phyloP scores from a whole-genome alignment of 305 asterid species.

The Nicotiana rustica region DNA sequence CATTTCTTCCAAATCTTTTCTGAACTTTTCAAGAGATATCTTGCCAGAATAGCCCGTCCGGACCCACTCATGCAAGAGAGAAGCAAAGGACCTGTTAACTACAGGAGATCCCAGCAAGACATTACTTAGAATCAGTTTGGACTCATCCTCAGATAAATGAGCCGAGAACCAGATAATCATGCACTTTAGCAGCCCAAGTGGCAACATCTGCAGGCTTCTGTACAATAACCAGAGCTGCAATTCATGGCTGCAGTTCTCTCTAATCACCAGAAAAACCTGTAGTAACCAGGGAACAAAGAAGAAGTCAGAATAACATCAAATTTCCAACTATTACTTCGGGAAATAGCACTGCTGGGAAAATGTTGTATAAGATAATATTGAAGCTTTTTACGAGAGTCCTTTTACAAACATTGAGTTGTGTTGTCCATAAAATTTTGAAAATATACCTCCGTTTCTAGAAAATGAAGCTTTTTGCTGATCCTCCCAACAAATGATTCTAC shows the following conservation, averaged over 20 bases:
- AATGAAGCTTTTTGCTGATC: slow-evolving; percentile 56
- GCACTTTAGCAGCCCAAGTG: slow-evolving; percentile 72
- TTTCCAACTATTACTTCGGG: slow-evolving; percentile 11
- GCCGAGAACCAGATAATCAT: slow-evolving; percentile 71
- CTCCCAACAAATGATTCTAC: slow-evolving; percentile 57
- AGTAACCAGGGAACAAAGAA: slow-evolving; percentile 50
- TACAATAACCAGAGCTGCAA: slow-evolving; percentile 75
- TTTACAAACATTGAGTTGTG: background rate
- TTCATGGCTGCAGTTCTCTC: slow-evolving; percentile 61
- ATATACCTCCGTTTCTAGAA: slow-evolving; percentile 76
- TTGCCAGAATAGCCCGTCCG: slow-evolving; percentile 74
- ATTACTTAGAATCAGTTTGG: slow-evolving; percentile 50
- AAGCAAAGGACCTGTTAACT: slow-evolving; percentile 53
- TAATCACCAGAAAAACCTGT: slow-evolving; percentile 69
- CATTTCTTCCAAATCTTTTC: slow-evolving; percentile 62
- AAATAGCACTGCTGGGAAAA: background rate
- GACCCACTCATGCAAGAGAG: slow-evolving; percentile 68
- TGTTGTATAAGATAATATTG: slow-evolving; percentile 2
- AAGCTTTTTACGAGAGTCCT: background rate
- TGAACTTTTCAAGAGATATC: slow-evolving; percentile 61
- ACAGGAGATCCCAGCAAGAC: slow-evolving; percentile 57
- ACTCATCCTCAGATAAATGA: slow-evolving; percentile 63
- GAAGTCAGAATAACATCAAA: slow-evolving; percentile 43
- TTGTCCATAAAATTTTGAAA: slow-evolving; percentile 24
- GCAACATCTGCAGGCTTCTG: slow-evolving; percentile 69